These are phyloP conservation scores for Rutstroemia sp. DNA, from an alignment of 2,329 filamentous ascomycete species.

Conservation along the genomic window DNA sequence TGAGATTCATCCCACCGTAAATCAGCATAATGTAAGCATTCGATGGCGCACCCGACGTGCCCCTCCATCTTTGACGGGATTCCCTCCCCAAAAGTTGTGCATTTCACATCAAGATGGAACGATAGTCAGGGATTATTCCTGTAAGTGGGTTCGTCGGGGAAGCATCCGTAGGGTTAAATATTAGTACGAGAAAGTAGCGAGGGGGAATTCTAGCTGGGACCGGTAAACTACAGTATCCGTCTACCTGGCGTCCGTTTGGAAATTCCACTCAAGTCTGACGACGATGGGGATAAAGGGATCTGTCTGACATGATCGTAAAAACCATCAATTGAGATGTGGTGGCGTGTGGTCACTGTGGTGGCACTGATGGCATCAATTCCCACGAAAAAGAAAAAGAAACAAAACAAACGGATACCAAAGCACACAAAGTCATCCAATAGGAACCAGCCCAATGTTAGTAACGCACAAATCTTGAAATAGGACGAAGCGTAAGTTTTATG, in stretches of 20 bases:
- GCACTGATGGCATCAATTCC: too few species aligned
- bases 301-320: neutral
- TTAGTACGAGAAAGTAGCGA: neutral
- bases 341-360: too few species aligned
- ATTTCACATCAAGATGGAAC: neutral
- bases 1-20: neutral
- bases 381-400: neutral
- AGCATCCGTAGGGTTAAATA: constrained; percentile 3
- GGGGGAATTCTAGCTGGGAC: neutral
- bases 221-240: neutral
- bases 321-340: neutral
- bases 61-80: constrained; percentile 1
- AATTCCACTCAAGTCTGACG: neutral
- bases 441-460: constrained; percentile 3
- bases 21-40: neutral
- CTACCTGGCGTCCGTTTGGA: constrained; percentile 8
- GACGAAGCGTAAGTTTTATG: neutral
- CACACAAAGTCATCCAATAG: neutral
- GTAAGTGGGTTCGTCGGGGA: constrained; percentile 6
- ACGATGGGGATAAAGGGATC: neutral
- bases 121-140: neutral
- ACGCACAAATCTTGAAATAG: neutral
- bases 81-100: constrained; percentile 1
- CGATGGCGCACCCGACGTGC: neutral
- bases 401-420: neutral